A percentile compares a stretch with the other conserved stretches of the same genome.
phyloP scores from a whole-genome alignment of 2,329 filamentous ascomycete species.

The Fusarium mangiferae region DNA sequence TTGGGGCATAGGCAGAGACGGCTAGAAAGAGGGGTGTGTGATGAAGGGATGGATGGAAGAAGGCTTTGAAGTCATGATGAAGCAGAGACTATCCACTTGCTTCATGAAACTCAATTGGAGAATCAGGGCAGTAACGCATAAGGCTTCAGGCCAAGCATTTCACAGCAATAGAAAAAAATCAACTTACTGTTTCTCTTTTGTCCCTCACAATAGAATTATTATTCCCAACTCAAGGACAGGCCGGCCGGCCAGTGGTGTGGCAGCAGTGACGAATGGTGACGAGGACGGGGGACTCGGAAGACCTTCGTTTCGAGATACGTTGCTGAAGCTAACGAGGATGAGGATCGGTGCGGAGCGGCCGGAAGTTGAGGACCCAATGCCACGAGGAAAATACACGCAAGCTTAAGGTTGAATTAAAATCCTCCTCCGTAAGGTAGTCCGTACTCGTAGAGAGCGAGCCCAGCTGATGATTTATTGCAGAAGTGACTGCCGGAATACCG shows the following conservation, averaged over 20 bases:
- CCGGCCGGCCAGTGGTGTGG: constrained; percentile 36
- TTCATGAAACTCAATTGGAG: constrained; percentile 3
- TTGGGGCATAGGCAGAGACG: constrained; percentile 27
- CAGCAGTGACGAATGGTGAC: constrained; percentile 39
- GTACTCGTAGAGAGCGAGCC: constrained; percentile 1
- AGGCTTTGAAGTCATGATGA: constrained; percentile 28
- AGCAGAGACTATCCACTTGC: constrained; percentile 8
- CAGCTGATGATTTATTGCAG: constrained; percentile 7
- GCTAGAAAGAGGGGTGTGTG: constrained; percentile 24
- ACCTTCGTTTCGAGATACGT: constrained; percentile 27
- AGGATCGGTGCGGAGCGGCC: constrained; percentile 36
- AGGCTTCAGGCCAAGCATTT: background rate
- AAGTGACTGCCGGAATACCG: background rate
- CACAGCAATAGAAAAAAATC: background rate
- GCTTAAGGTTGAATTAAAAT: constrained; percentile 27
- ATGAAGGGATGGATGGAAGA: constrained; percentile 24
- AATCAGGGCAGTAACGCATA: background rate
- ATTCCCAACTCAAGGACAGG: constrained; percentile 20
- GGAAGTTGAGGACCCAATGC: constrained; percentile 32
- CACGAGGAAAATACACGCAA: constrained; percentile 24
- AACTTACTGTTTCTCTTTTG: constrained; percentile 19
- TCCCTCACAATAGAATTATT: constrained; percentile 23
- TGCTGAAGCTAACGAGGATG: constrained; percentile 39
- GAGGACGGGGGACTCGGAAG: constrained; percentile 17
- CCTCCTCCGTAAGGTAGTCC: background rate